These are phyloP conservation scores for Daldinia caldariorum DNA, from an alignment of 495 filamentous ascomycete genomes.

Conservation along the genomic window DNA sequence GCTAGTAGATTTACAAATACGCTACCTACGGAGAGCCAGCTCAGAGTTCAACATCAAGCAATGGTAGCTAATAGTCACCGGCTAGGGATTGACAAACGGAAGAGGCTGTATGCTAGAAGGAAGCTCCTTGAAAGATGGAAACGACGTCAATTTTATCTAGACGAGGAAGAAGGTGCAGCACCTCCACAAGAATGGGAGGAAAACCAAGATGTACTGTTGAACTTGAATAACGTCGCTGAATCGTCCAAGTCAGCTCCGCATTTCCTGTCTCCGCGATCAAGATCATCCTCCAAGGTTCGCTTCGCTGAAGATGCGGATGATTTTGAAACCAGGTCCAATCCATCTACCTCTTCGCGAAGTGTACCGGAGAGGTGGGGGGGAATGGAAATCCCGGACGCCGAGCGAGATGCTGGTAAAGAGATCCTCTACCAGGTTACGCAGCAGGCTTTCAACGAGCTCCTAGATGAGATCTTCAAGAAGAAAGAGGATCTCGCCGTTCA, in stretches of 20 bases:
- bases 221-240: conserved; percentile 51
- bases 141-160: conserved; percentile 78
- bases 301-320: conserved; percentile 81
- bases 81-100: conserved; percentile 39
- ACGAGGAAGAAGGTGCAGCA: conserved; percentile 77
- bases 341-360: conserved; percentile 80
- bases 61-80: conserved; percentile 33
- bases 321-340: conserved; percentile 77
- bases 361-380: conserved; percentile 86
- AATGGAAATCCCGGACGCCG: conserved; percentile 81
- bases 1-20: conserved; percentile 44
- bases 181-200: conserved; percentile 72
- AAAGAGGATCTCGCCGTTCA: conserved; percentile 82
- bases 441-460: conserved; percentile 89
- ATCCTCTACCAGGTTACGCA: conserved; percentile 90
- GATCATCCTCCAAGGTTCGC: conserved; percentile 85
- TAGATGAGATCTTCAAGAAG: conserved; percentile 83
- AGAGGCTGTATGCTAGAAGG: conserved; percentile 51
- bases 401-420: conserved; percentile 85
- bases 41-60: conserved; percentile 41
- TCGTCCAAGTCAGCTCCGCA: conserved; percentile 55
- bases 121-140: conserved; percentile 77
- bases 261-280: conserved; percentile 71
- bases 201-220: conserved; percentile 66
- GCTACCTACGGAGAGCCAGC: conserved; percentile 44